Evolutionary conservation across 2,329 filamentous ascomycete species (phyloP).

Genomic region (Bimuria novae-zelandiae): DNA sequence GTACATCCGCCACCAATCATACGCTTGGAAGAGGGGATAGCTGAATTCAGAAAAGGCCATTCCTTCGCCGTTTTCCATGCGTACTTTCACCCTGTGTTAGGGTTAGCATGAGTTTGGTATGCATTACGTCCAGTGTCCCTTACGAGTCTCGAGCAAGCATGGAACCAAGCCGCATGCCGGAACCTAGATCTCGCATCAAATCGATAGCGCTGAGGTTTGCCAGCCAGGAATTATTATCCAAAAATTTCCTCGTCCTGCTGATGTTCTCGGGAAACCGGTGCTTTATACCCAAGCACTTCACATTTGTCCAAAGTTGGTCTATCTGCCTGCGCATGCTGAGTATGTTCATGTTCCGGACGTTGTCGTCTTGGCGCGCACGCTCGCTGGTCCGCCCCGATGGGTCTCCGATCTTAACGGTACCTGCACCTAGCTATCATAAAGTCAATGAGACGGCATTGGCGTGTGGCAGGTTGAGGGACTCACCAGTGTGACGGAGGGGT

Average conservation of each 20-base stretch:
- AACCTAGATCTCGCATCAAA: constrained; percentile 74
- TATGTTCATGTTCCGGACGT: constrained; percentile 66
- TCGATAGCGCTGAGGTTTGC: constrained; percentile 73
- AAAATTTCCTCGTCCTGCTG: constrained; percentile 68
- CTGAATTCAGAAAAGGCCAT: constrained; percentile 94
- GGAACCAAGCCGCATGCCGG: constrained; percentile 75
- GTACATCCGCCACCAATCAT: constrained; percentile 95
- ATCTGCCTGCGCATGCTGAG: constrained; percentile 72
- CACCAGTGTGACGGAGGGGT: constrained; percentile 66
- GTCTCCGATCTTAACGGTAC: constrained; percentile 79
- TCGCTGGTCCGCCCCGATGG: constrained; percentile 71
- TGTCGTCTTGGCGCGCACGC: constrained; percentile 59
- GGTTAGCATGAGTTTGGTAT: constrained; percentile 20
- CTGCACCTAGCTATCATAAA: constrained; percentile 63
- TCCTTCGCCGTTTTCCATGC: constrained; percentile 82
- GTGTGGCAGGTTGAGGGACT: constrained; percentile 26
- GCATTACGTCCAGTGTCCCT: constrained; percentile 45
- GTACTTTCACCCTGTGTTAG: constrained; percentile 69
- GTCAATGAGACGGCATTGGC: constrained; percentile 27
- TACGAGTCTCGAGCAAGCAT: constrained; percentile 89
- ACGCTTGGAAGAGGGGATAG: constrained; percentile 91
- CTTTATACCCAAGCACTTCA: constrained; percentile 66
- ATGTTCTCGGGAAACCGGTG: constrained; percentile 68
- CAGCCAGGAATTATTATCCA: constrained; percentile 88
- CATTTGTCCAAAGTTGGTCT: constrained; percentile 73